A percentile compares a stretch with the other conserved stretches of the same genome.
Evolutionary conservation across 352 stramenopile genomes (phyloP).

Genomic region (Phytophthora crassamura): DNA sequence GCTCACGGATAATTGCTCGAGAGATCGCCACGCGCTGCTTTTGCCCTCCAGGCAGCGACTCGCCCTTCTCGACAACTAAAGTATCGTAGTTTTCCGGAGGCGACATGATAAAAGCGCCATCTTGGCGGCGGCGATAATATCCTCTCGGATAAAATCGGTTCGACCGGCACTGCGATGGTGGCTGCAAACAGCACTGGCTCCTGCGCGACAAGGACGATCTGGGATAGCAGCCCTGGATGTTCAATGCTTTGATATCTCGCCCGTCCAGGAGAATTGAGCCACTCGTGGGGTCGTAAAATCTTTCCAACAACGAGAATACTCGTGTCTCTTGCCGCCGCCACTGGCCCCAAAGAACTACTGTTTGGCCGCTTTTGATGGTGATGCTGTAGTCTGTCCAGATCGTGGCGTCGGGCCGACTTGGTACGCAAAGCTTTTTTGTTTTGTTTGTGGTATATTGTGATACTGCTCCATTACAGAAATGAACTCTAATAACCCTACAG

Average conservation of each 20-base stretch:
- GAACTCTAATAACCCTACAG: constrained; percentile 12
- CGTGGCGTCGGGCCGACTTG: constrained; percentile 40
- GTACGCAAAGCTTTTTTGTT: no score
- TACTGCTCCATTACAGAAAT: neutral
- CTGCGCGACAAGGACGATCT: constrained; percentile 72
- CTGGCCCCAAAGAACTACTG: constrained; percentile 24
- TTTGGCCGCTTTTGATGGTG: constrained; percentile 21
- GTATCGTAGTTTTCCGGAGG: constrained; percentile 90
- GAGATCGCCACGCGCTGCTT: constrained; percentile 46
- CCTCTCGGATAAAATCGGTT: constrained; percentile 17
- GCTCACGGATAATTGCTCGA: constrained; percentile 73
- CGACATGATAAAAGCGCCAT: constrained; percentile 59
- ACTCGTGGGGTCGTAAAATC: constrained; percentile 84
- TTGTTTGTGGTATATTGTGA: no score
- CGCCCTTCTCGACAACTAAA: constrained; percentile 38
- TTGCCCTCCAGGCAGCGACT: constrained; percentile 43
- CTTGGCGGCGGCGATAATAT: constrained; percentile 72
- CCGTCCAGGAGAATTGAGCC: constrained; percentile 82
- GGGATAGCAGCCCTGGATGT: no score
- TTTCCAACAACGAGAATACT: constrained; percentile 67
- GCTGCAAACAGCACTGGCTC: constrained; percentile 82
- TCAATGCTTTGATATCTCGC: constrained; percentile 47
- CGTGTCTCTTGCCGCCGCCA: constrained; percentile 28
- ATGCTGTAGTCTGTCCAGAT: constrained; percentile 26
- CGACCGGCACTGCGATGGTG: constrained; percentile 55